Evolutionary conservation across 495 filamentous ascomycete genomes (phyloP), one percentile per base, ranked within the genome.

Genomic region (Podospora appendiculata): DNA sequence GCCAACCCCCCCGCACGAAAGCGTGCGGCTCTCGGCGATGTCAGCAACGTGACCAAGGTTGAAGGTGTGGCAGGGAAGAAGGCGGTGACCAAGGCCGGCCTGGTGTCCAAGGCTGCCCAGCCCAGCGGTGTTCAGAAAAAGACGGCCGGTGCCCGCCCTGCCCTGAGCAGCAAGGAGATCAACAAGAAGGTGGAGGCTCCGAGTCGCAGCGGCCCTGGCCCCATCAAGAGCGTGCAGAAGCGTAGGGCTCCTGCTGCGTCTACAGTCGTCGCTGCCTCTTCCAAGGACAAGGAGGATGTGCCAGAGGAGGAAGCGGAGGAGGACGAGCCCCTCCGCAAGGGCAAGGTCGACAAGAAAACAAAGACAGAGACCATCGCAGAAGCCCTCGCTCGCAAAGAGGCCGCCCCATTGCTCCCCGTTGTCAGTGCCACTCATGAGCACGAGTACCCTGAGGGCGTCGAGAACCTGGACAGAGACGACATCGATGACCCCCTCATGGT

Each of bases 401-500:
- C 58, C 25, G 62, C 60, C 44, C 62, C 67, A 35, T 67, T 72
- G 12, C 40, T 39, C 12, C 52, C 58, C 13, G 54, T 39, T 10
- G 41, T 50, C 41, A 38, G 51, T 48, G 52, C 45, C n/a, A 18
- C 34, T 14, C 48, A 16, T 52, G 68, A 74, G 41, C 63, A 64
- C 33, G 55, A 72, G 25, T 73, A 72, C 33, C 73, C 74, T 4
- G 73, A 74, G 11, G 76, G 67, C 34, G 79, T 87, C 42, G 68
- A 76, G 43, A 79, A 90, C 55, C 78, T 96, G 38, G 93, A 97
- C 61, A 74, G 71, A 33, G 91, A 97, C 63, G 93, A 97, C 65
- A 53, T 85, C 38, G 89, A 94, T 55, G 93, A 98, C 62, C 94
- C 93, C 13, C 73, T 95, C 59, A 97, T 97, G 92, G 94, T 91